Evolutionary conservation across 2,329 filamentous ascomycete genomes (phyloP).

Genomic region (Epichloe amarillans): DNA sequence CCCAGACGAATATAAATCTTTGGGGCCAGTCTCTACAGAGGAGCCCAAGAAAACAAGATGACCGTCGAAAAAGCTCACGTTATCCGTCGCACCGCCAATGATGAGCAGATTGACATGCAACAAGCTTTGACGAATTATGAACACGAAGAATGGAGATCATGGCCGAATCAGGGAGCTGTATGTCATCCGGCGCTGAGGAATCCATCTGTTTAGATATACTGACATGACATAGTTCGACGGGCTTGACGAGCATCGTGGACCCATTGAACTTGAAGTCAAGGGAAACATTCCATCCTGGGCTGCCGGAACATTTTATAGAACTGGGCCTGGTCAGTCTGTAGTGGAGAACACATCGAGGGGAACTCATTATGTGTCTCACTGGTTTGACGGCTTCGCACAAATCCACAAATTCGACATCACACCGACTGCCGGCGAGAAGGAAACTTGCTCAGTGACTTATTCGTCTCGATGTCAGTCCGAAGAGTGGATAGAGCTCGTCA

Average conservation of each 20-base stretch:
- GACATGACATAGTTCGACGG: slow-evolving; percentile 46
- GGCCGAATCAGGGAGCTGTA: slow-evolving; percentile 36
- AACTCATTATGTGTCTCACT: slow-evolving; percentile 53
- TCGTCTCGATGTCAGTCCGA: slow-evolving; percentile 59
- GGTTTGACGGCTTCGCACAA: slow-evolving; percentile 69
- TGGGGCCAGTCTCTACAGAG: neutral
- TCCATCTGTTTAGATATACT: neutral
- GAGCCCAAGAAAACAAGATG: neutral
- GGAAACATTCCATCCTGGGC: slow-evolving; percentile 60
- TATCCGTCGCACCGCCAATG: slow-evolving; percentile 14
- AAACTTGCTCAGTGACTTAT: slow-evolving; percentile 41
- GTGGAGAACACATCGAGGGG: slow-evolving; percentile 45
- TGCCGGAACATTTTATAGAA: slow-evolving; percentile 60
- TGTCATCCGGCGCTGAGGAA: slow-evolving; percentile 3
- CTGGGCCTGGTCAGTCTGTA: slow-evolving; percentile 54
- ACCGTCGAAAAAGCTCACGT: slow-evolving; percentile 14
- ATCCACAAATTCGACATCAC: slow-evolving; percentile 61
- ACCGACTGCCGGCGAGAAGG: slow-evolving; percentile 18
- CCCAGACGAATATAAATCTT: neutral
- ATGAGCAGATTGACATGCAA: slow-evolving; percentile 15
- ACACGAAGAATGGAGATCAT: slow-evolving; percentile 24
- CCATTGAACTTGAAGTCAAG: slow-evolving; percentile 47
- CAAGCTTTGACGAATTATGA: slow-evolving; percentile 15
- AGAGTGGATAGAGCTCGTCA: slow-evolving; percentile 45
- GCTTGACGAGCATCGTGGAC: slow-evolving; percentile 50